Percentiles rank a stretch among this genome's conserved stretches.
Evolutionary conservation across 495 filamentous ascomycete genomes (phyloP).

Genomic region (Chaetomium cochliodes): DNA sequence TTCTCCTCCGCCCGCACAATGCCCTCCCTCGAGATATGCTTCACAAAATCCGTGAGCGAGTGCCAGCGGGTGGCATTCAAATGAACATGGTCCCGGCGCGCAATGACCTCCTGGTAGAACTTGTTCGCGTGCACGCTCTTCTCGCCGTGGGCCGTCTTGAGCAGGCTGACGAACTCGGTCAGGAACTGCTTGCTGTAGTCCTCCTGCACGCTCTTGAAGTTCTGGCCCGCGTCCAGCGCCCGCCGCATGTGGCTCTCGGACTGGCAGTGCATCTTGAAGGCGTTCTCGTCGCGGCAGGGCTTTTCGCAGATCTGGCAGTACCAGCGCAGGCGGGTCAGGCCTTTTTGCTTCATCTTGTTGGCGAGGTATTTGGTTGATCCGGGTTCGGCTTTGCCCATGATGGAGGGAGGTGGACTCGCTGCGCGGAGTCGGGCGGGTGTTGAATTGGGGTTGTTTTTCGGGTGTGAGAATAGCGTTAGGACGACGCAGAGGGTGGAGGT

Average conservation of each 20-base stretch:
- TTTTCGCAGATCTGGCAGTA: slow-evolving; percentile 68
- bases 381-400: slow-evolving; percentile 91
- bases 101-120: slow-evolving; percentile 89
- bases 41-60: slow-evolving; percentile 81
- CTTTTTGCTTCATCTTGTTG: slow-evolving; percentile 89
- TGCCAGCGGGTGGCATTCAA: slow-evolving; percentile 90
- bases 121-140: slow-evolving; percentile 83
- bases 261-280: slow-evolving; percentile 76
- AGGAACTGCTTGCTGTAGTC: slow-evolving; percentile 75
- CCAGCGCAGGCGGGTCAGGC: slow-evolving; percentile 81
- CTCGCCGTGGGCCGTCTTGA: slow-evolving; percentile 78
- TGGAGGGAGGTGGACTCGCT: slow-evolving; percentile 36
- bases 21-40: slow-evolving; percentile 76
- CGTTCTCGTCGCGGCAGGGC: slow-evolving; percentile 66
- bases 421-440: slow-evolving; percentile 31
- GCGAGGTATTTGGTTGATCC: slow-evolving; percentile 80
- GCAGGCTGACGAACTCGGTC: slow-evolving; percentile 70
- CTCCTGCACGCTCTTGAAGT: slow-evolving; percentile 71
- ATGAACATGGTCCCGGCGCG: slow-evolving; percentile 79
- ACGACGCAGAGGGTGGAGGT: background rate
- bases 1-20: slow-evolving; percentile 84
- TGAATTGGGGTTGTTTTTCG: slow-evolving; percentile 6
- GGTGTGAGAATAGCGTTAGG: background rate
- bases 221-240: slow-evolving; percentile 80
- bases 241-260: slow-evolving; percentile 81